phyloP scores from a whole-genome alignment of 2,329 filamentous ascomycete species.

The Cordyceps pruinosa region DNA sequence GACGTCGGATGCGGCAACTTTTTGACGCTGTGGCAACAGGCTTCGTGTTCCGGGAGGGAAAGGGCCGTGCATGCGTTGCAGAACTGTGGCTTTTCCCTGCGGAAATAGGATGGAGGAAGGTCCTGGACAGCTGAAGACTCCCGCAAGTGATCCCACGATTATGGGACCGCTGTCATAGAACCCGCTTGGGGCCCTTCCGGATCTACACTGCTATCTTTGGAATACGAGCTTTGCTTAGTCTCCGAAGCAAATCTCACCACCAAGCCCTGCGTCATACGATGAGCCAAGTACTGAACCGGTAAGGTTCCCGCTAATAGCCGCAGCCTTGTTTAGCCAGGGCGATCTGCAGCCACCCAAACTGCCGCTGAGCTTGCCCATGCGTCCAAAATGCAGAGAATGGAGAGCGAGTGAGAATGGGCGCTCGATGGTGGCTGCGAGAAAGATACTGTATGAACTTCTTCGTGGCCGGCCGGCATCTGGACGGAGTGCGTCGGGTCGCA shows the following conservation, averaged over 20 bases:
- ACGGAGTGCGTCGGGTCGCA: no score
- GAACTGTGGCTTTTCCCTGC: not conserved
- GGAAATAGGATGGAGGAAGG: not conserved
- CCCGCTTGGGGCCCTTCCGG: not conserved
- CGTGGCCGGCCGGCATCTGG: no score
- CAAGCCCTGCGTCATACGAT: not conserved
- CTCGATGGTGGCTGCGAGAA: no score
- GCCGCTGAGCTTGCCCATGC: no score
- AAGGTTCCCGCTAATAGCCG: not conserved
- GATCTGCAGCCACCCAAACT: no score
- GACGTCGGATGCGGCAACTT: not conserved
- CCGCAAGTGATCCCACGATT: not conserved
- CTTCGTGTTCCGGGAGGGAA: not conserved
- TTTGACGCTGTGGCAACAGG: not conserved
- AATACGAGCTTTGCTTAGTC: not conserved
- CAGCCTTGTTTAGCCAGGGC: not conserved
- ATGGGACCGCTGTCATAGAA: not conserved
- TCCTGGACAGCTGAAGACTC: not conserved
- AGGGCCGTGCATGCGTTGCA: not conserved
- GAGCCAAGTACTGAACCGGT: not conserved
- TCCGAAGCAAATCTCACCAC: not conserved
- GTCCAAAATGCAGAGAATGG: not conserved
- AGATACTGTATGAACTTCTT: no score
- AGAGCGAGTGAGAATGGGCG: no score
- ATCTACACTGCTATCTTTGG: slow-evolving; percentile 1